Percentiles rank a stretch among this genome's conserved stretches.
These are phyloP conservation scores for Talaromyces sp. DNA, from an alignment of 2,329 filamentous ascomycete genomes.

Conservation along the genomic window DNA sequence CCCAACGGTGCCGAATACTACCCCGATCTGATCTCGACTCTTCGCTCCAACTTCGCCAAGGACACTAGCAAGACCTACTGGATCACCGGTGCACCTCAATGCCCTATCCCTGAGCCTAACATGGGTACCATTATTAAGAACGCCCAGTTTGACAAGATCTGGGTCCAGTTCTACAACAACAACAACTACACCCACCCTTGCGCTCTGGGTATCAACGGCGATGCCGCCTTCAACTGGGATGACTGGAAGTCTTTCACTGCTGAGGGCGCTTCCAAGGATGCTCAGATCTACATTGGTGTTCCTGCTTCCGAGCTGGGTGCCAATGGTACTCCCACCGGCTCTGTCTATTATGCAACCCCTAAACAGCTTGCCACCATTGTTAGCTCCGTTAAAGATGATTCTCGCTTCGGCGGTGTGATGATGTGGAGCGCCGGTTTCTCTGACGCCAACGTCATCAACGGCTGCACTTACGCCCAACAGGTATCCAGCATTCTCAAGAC, in stretches of 20 bases:
- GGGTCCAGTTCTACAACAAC: conserved; percentile 54
- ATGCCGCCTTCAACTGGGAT: conserved; percentile 35
- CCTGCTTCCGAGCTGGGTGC: conserved; percentile 23
- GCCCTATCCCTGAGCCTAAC: conserved; percentile 43
- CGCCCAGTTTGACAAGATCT: conserved; percentile 48
- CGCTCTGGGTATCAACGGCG: conserved; percentile 2
- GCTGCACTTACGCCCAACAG: conserved; percentile 40
- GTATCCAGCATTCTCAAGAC: conserved; percentile 41
- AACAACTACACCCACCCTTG: conserved; percentile 33
- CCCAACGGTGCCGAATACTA: conserved; percentile 31
- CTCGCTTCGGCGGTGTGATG: conserved; percentile 54
- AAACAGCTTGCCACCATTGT: conserved; percentile 43
- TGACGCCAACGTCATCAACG: conserved; percentile 41
- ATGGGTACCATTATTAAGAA: conserved; percentile 40
- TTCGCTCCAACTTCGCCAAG: conserved; percentile 37
- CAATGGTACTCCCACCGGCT: conserved; percentile 12
- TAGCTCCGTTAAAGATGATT: conserved; percentile 31
- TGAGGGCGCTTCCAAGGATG: conserved; percentile 32
- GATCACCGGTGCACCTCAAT: conserved; percentile 50
- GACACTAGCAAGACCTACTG: conserved; percentile 39
- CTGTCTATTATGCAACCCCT: conserved; percentile 42
- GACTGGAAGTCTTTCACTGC: conserved; percentile 39
- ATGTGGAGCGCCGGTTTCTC: conserved; percentile 52
- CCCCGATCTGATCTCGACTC: conserved; percentile 39
- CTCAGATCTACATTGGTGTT: conserved; percentile 53